These are phyloP conservation scores for Phytomonas francai DNA, from an alignment of 208 protist species.

Conservation along the genomic window DNA sequence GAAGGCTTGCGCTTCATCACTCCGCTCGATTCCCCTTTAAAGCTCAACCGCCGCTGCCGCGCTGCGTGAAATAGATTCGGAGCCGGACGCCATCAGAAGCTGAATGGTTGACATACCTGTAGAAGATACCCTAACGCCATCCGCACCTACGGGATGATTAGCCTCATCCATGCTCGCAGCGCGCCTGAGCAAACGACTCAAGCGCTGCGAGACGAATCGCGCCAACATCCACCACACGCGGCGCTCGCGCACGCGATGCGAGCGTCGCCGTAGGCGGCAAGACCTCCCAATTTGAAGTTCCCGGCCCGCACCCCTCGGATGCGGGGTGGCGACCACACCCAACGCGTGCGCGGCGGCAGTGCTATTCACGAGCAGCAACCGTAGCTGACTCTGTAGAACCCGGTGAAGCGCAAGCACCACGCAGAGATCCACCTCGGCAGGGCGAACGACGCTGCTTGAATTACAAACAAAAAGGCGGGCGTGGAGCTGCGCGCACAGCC, in stretches of 20 bases:
- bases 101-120: too few species aligned
- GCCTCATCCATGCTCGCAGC: too few species aligned
- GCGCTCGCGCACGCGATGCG: neutral
- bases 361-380: conserved; percentile 9
- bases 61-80: too few species aligned
- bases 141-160: too few species aligned
- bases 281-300: neutral
- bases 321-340: neutral
- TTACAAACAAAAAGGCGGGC: conserved; percentile 14
- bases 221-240: neutral
- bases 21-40: too few species aligned
- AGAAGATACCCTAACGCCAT: too few species aligned
- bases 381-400: conserved; percentile 30
- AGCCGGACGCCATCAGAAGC: too few species aligned
- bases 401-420: conserved; percentile 33
- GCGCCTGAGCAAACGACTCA: too few species aligned
- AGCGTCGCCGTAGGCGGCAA: neutral
- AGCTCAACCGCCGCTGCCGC: too few species aligned
- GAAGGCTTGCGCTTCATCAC: too few species aligned
- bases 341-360: neutral
- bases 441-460: conserved; percentile 37
- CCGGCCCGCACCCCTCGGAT: neutral
- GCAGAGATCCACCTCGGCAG: conserved; percentile 34
- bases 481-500: conserved; percentile 22
- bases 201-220: too few species aligned